Conservation (phyloP, 2,329 filamentous ascomycete species). For the Fonsecaea nubica region DNA sequence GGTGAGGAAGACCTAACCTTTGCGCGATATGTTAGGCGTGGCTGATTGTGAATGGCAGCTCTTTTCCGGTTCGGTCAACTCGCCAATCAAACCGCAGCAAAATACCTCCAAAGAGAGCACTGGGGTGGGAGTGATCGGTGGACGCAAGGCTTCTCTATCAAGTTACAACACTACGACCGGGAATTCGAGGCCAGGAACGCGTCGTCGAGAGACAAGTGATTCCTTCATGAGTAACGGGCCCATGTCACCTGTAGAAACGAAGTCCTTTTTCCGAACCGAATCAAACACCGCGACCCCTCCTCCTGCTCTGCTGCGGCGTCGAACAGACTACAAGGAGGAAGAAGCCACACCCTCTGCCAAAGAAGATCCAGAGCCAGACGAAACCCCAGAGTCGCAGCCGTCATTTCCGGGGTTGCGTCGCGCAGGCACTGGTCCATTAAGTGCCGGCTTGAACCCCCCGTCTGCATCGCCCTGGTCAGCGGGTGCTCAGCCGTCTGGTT, state of each 20-base stretch:
- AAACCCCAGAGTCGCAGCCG: slow-evolving; percentile 48
- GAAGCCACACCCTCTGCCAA: slow-evolving; percentile 50
- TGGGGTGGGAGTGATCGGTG: slow-evolving; percentile 57
- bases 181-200: slow-evolving; percentile 73
- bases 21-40: slow-evolving; percentile 17
- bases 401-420: slow-evolving; percentile 64
- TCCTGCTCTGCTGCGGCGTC: slow-evolving; percentile 64
- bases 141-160: slow-evolving; percentile 84
- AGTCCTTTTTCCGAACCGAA: slow-evolving; percentile 58
- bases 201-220: slow-evolving; percentile 85
- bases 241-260: slow-evolving; percentile 55
- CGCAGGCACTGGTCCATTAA: slow-evolving; percentile 61
- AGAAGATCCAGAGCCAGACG: slow-evolving; percentile 59
- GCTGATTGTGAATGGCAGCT: slow-evolving; percentile 59
- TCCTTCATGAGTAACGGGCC: slow-evolving; percentile 59
- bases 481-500: slow-evolving; percentile 66
- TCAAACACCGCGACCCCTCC: slow-evolving; percentile 65
- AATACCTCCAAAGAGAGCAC: slow-evolving; percentile 66
- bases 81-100: slow-evolving; percentile 82
- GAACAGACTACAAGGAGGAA: slow-evolving; percentile 66
- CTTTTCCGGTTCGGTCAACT: slow-evolving; percentile 88
- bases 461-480: slow-evolving; percentile 64
- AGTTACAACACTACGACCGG: slow-evolving; percentile 76
- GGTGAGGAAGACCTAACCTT: slow-evolving; percentile 50
- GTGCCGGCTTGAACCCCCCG: slow-evolving; percentile 55